Base-by-base conservation (phyloP, 371 early-diverging fungal species). In the Mucor mucedo region DNA sequence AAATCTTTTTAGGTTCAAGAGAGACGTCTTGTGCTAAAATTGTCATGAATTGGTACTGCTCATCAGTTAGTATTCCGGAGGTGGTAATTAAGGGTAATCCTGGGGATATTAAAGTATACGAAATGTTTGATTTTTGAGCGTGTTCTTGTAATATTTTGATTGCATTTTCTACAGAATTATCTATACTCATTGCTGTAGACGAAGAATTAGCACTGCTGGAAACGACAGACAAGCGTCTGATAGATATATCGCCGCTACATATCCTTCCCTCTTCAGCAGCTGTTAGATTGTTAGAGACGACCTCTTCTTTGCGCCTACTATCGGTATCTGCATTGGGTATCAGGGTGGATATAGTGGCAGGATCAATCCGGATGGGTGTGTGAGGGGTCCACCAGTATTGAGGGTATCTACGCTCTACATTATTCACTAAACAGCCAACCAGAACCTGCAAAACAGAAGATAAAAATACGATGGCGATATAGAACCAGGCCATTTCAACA, bases 401-500 rank as follows among this genome's bases (percentile, higher is more conserved):
- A 0, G 91, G 91, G 52, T 90, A 92, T 27, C 74, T 76, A n/a
- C 89, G 73, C 4, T 78, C 80, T 13, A 91, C 56, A 63, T 92
- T 92, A 68, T 92, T 89, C 10, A 91, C 63, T 2, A 89, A n/a
- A 47, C 90, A 47, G 2, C 89, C 90, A 14, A 90, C 62, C 1
- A 66, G 60, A 28, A 90, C 65, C 77, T 89, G 82, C n/a, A 89
- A 40, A 2, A 65, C 66, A 0, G 79, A 66, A 14, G 84, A 84
- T 5, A 91, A 52, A 0, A 70, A 62, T 13, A 89, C 83, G n/a
- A 85, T 66, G 13, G 84, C 79, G 53, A 90, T 79, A 58, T 84
- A 91, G 60, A 83, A 71, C 68, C 83, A 89, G 0, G 87, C 85
- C 0, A 86, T 71, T 3, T 74, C 66, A 4, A 77, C 73, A n/a